Evolutionary conservation across 2,329 filamentous ascomycete genomes (phyloP).

Genomic region (Cladosporium phlei): DNA sequence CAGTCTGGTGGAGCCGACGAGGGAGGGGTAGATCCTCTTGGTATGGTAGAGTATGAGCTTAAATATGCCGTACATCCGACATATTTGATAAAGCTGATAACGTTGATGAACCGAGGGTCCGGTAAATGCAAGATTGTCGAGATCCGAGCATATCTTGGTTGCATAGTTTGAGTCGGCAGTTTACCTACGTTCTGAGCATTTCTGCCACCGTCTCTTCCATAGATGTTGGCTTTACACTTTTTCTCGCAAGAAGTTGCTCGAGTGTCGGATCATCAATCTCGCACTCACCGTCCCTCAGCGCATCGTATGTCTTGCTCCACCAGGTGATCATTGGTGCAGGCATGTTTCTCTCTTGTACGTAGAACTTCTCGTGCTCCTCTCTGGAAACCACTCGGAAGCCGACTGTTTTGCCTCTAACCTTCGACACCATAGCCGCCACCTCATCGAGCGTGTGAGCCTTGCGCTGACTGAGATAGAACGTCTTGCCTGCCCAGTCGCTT

Average conservation of each 20-base stretch:
- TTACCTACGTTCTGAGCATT: slow-evolving; percentile 36
- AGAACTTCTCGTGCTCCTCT: slow-evolving; percentile 39
- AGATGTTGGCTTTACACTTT: slow-evolving; percentile 33
- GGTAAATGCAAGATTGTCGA: too few species aligned
- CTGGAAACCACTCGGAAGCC: slow-evolving; percentile 34
- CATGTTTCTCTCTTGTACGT: slow-evolving; percentile 34
- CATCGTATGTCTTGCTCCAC: slow-evolving; percentile 45
- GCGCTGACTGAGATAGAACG: slow-evolving; percentile 35
- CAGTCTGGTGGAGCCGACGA: too few species aligned
- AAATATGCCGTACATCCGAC: too few species aligned
- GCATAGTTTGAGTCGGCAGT: too few species aligned
- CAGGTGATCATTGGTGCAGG: slow-evolving; percentile 38
- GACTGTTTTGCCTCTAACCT: slow-evolving; percentile 27
- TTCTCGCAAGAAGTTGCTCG: slow-evolving; percentile 34
- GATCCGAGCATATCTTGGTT: too few species aligned
- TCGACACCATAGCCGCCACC: slow-evolving; percentile 27
- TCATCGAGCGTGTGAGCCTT: slow-evolving; percentile 25
- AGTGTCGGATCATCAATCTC: slow-evolving; percentile 39
- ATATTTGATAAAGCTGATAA: too few species aligned
- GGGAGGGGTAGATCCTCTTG: too few species aligned
- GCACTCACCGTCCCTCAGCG: slow-evolving; percentile 40
- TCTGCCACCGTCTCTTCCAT: slow-evolving; percentile 38
- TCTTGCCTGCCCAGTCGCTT: slow-evolving; percentile 33
- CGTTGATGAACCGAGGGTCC: too few species aligned
- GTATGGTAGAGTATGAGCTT: too few species aligned